These are phyloP conservation scores for Chlamydomonas sp. DNA, from an alignment of 139 green algal genomes.

Conservation along the genomic window DNA sequence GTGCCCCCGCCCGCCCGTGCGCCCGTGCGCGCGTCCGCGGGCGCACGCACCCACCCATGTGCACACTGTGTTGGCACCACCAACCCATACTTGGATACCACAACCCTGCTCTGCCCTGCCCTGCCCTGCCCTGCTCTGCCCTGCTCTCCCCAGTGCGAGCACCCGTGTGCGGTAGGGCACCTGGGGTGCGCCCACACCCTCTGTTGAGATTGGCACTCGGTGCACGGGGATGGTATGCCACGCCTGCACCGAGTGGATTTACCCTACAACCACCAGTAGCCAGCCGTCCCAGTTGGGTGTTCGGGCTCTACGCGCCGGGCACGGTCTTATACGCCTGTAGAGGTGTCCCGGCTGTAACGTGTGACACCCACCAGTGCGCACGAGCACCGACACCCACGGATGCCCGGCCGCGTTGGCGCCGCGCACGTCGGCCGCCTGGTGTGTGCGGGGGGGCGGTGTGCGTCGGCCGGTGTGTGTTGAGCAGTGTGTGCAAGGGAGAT, in stretches of 20 bases:
- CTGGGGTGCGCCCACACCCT: no score
- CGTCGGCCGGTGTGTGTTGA: no score
- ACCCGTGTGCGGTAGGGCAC: no score
- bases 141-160: no score
- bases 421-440: conserved; percentile 64
- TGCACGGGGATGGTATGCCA: neutral
- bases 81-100: neutral
- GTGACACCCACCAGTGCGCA: conserved; percentile 56
- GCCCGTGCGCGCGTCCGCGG: no score
- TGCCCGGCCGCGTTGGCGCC: conserved; percentile 56
- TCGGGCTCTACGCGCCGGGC: no score
- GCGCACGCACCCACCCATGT: neutral
- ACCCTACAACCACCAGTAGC: neutral
- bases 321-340: no score
- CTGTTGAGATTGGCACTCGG: neutral
- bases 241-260: neutral
- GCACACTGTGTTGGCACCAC: neutral
- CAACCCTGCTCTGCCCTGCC: neutral
- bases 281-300: no score
- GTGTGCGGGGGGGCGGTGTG: no score
- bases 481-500: no score
- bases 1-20: neutral
- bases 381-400: conserved; percentile 74
- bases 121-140: neutral
- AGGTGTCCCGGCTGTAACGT: neutral